These are phyloP conservation scores for Chrysopogon serrulatus DNA, from an alignment of 176 grass and related monocot genomes.

Conservation along the genomic window DNA sequence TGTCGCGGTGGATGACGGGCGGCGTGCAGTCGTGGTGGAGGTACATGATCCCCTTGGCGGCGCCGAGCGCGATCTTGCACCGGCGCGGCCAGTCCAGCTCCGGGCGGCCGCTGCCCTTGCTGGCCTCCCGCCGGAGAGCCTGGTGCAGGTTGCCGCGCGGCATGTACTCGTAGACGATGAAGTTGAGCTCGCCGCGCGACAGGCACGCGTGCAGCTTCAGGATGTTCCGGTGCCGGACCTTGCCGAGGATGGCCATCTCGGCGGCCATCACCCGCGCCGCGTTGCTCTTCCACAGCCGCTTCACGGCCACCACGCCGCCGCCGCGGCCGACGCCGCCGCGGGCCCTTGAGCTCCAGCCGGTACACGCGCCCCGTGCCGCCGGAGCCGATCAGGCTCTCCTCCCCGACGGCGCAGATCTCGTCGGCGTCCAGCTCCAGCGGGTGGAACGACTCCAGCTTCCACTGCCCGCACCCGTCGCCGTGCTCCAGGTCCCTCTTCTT, in stretches of 20 bases:
- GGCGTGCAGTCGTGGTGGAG: slow-evolving; percentile 89
- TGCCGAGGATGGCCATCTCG: slow-evolving; percentile 71
- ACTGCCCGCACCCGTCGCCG: slow-evolving; percentile 29
- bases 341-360: slow-evolving; percentile 55
- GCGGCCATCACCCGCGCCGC: slow-evolving; percentile 57
- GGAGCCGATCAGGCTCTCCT: slow-evolving; percentile 64
- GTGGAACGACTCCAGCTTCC: slow-evolving; percentile 92
- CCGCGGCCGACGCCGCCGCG: slow-evolving; percentile 23
- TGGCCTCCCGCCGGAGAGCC: slow-evolving; percentile 47
- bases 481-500: slow-evolving; percentile 42
- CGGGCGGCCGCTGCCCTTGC: slow-evolving; percentile 15
- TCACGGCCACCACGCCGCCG: slow-evolving; percentile 61
- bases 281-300: slow-evolving; percentile 65
- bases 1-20: slow-evolving; percentile 80
- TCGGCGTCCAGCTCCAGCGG: slow-evolving; percentile 64
- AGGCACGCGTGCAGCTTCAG: slow-evolving; percentile 94
- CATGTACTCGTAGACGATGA: slow-evolving; percentile 93
- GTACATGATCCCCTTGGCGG: slow-evolving; percentile 84
- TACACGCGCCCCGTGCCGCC: slow-evolving; percentile 82
- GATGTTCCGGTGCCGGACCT: slow-evolving; percentile 75
- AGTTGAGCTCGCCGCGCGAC: slow-evolving; percentile 64
- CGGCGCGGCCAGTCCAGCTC: slow-evolving; percentile 66
- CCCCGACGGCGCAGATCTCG: slow-evolving; percentile 61
- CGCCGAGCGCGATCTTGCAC: slow-evolving; percentile 59
- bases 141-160: slow-evolving; percentile 76